phyloP scores from a whole-genome alignment of 2,329 filamentous ascomycete genomes.

The Setomelanomma holmii region DNA sequence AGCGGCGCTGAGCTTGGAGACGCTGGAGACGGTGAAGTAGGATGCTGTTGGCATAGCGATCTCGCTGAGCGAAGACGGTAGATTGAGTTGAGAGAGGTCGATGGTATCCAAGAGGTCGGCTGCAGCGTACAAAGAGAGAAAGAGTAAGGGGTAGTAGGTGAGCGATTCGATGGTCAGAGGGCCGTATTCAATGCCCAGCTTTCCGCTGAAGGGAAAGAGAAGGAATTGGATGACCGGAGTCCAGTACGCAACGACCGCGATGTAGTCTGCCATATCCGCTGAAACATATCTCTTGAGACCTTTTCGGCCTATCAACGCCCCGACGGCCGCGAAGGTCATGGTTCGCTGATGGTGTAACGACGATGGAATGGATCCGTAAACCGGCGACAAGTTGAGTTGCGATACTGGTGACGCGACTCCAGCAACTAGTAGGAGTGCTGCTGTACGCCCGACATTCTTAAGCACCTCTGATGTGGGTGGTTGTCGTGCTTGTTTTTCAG shows the following conservation, averaged over 20 bases:
- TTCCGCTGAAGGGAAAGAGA: slow-evolving; percentile 70
- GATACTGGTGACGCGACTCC: slow-evolving; percentile 74
- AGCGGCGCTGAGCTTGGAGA: slow-evolving; percentile 51
- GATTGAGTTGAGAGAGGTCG: slow-evolving; percentile 61
- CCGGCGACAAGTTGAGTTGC: slow-evolving; percentile 79
- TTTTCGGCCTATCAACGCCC: slow-evolving; percentile 75
- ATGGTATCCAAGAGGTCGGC: slow-evolving; percentile 66
- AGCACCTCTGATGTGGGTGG: slow-evolving; percentile 31
- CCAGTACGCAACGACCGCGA: slow-evolving; percentile 78
- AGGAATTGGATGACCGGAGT: slow-evolving; percentile 76
- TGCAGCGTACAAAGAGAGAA: slow-evolving; percentile 50
- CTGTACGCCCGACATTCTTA: slow-evolving; percentile 42
- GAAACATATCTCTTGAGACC: slow-evolving; percentile 60
- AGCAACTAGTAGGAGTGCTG: slow-evolving; percentile 60
- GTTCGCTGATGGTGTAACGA: slow-evolving; percentile 72
- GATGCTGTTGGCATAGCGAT: slow-evolving; percentile 70
- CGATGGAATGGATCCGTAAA: slow-evolving; percentile 85
- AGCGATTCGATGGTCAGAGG: slow-evolving; percentile 77
- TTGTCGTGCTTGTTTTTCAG: slow-evolving; percentile 31
- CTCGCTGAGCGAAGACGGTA: slow-evolving; percentile 67
- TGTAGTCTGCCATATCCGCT: slow-evolving; percentile 57
- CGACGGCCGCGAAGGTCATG: slow-evolving; percentile 71
- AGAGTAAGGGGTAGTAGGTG: slow-evolving; percentile 66
- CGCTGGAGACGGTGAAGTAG: slow-evolving; percentile 67
- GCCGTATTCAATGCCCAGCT: slow-evolving; percentile 73